Percentiles rank a stretch among this genome's conserved stretches.
Evolutionary conservation across 1,284 basidiomycete species (phyloP).

Genomic region (Rhodotorula sp.): DNA sequence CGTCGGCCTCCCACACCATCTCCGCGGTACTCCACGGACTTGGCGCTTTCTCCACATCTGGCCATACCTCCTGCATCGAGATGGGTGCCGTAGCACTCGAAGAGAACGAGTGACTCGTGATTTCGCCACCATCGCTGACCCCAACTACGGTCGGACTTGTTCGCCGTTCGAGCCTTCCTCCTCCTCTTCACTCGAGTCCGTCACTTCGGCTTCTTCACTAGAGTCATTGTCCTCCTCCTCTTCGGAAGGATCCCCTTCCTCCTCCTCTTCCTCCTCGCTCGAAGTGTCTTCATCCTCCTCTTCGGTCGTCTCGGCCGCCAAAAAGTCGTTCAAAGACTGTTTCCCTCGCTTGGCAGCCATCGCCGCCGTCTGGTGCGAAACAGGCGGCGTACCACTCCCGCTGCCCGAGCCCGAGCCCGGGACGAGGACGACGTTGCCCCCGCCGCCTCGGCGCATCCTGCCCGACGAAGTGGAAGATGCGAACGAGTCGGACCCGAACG

Average conservation of each 20-base stretch:
- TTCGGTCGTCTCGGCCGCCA: conserved; percentile 29
- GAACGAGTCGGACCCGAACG: conserved; percentile 35
- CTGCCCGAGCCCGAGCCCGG: conserved; percentile 11
- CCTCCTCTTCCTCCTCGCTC: conserved; percentile 44
- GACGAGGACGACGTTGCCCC: conserved; percentile 30
- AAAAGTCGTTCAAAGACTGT: conserved; percentile 6
- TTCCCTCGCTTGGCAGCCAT: background rate
- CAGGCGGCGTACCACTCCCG: background rate
- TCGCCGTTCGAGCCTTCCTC: conserved; percentile 33
- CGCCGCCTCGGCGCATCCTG: background rate
- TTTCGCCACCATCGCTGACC: too few relatives aligned
- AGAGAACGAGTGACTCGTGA: background rate
- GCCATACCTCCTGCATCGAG: background rate
- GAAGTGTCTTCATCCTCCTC: conserved; percentile 28
- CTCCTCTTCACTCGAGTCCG: conserved; percentile 13
- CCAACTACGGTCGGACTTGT: background rate
- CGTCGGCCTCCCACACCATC: background rate
- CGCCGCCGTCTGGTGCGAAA: background rate
- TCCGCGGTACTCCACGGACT: too few relatives aligned
- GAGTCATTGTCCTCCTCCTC: conserved; percentile 43
- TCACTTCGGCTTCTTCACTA: conserved; percentile 49
- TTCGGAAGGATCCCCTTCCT: conserved; percentile 51
- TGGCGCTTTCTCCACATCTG: background rate
- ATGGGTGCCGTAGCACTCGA: background rate
- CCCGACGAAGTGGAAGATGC: background rate